Base-by-base conservation (phyloP, 306 rosid species). In the Clitoria ternatea region DNA sequence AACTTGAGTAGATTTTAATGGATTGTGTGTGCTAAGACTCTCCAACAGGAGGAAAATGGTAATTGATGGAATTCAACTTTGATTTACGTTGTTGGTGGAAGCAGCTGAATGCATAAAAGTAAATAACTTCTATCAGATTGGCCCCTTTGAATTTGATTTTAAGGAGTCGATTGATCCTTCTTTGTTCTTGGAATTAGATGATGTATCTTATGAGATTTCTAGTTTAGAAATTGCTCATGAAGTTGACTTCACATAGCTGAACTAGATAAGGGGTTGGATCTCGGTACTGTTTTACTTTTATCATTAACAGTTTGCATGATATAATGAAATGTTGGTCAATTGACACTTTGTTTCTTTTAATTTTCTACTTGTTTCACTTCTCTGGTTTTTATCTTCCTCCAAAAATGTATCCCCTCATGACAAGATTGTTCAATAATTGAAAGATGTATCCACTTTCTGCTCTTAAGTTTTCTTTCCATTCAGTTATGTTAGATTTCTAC, bases 211-310 rank as follows among this genome's bases (percentile, higher is more conserved):
- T 56, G 30, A 22, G n/a, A 33, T 63, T 73, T 40, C 36, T 53
- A 27, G 69, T n/a, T 75, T 65, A 35, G 20, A 6, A 68, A 26
- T 57, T 67, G 55, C 47, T 33, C 63, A 37, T 24, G 53, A 36
- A 47, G 11, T 76, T 27, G 63, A 35, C 37, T 59, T 45, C 3
- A 4, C 35, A 11, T 24, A 56, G 14, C 36, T 24, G 62, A 76
- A 35, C 17, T 15, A n/a, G 35, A 67, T 45, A 66, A 44, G 61
- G 42, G 53, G 53, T 68, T 55, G 67, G 53, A 69, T 48, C 43
- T 67, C 30, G 7, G 33, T 66, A 54, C 36, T 45, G 55, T 59
- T 35, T 29, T 48, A 7, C 5, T 59, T 35, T 29, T 48, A 7
- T 8, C 30, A 1, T 26, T 8, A 57, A 26, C 45, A 23, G 55